These are phyloP conservation scores for Heliocybe sulcata DNA, from an alignment of 1,284 basidiomycete species.

Conservation along the genomic window DNA sequence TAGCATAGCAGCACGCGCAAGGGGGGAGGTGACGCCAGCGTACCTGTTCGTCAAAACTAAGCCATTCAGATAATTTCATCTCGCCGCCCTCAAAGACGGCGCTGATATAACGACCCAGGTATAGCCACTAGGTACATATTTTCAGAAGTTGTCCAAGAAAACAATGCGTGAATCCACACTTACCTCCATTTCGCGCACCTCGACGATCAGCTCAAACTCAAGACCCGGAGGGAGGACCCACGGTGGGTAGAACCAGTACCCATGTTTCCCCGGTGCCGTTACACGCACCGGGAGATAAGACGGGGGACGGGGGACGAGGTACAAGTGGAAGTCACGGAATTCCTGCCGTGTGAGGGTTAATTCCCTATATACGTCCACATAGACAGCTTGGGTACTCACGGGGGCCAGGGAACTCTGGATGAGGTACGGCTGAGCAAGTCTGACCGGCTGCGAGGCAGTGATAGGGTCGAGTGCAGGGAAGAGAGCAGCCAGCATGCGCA, in stretches of 20 bases:
- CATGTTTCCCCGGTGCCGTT: slow-evolving; percentile 12
- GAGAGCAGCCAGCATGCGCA: slow-evolving; percentile 1
- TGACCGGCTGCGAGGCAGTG: no score
- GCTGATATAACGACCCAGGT: slow-evolving; percentile 18
- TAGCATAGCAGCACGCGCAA: neutral
- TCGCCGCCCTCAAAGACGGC: slow-evolving; percentile 13
- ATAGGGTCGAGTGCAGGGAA: no score
- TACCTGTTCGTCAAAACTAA: slow-evolving; percentile 19
- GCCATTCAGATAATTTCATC: slow-evolving; percentile 23
- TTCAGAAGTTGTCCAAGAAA: no score
- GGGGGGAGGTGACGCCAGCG: neutral
- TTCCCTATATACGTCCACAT: no score
- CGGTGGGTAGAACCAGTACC: slow-evolving; percentile 21
- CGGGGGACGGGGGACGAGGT: slow-evolving; percentile 17
- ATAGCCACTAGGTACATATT: slow-evolving; percentile 17
- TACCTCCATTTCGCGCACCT: slow-evolving; percentile 14
- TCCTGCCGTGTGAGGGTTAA: neutral
- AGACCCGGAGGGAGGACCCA: slow-evolving; percentile 3
- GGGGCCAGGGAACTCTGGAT: neutral
- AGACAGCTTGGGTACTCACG: neutral
- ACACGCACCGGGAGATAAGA: slow-evolving; percentile 16
- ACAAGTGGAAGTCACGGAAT: slow-evolving; percentile 5
- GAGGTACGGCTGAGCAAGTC: neutral
- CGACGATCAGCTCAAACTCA: slow-evolving; percentile 18
- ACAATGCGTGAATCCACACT: neutral